A percentile compares a stretch with the other conserved stretches of the same genome.
phyloP scores from a whole-genome alignment of 1,139 yeast genomes.

The Yamadazyma friedrichii region DNA sequence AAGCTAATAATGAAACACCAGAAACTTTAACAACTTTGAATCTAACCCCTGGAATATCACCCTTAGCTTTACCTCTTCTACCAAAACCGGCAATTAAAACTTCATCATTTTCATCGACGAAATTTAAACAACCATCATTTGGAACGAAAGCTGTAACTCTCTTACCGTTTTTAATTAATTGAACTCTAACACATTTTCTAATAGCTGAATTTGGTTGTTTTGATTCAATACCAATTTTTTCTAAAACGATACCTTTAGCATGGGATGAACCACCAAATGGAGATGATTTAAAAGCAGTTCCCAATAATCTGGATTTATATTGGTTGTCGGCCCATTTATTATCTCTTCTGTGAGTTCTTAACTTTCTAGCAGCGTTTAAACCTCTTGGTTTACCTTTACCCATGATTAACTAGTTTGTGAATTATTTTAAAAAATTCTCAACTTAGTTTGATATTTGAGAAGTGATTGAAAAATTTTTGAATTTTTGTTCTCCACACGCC shows the following conservation, averaged over 20 bases:
- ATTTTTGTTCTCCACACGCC: too few relatives aligned
- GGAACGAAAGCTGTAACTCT: conserved; percentile 99
- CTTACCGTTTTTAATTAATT: conserved; percentile 99
- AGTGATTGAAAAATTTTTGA: too few relatives aligned
- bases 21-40: conserved; percentile 99
- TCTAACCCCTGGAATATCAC: conserved; percentile 99
- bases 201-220: conserved; percentile 99
- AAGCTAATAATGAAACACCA: conserved; percentile 99
- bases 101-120: conserved; percentile 99
- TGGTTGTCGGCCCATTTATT: conserved; percentile 99
- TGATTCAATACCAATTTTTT: conserved; percentile 99
- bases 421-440: too few relatives aligned
- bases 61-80: conserved; percentile 99
- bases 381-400: conserved; percentile 98
- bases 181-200: conserved; percentile 99
- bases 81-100: conserved; percentile 99
- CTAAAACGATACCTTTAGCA: conserved; percentile 99
- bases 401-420: conserved; percentile 35
- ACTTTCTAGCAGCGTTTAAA: conserved; percentile 99
- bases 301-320: conserved; percentile 98
- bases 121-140: conserved; percentile 99
- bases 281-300: conserved; percentile 99
- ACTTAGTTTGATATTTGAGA: too few relatives aligned
- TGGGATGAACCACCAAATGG: conserved; percentile 99
- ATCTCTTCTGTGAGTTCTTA: conserved; percentile 99